Evolutionary conservation across 768 basidiomycete genomes (phyloP), one percentile per base, ranked within the genome.

Genomic region (Lyophyllum shimeji): DNA sequence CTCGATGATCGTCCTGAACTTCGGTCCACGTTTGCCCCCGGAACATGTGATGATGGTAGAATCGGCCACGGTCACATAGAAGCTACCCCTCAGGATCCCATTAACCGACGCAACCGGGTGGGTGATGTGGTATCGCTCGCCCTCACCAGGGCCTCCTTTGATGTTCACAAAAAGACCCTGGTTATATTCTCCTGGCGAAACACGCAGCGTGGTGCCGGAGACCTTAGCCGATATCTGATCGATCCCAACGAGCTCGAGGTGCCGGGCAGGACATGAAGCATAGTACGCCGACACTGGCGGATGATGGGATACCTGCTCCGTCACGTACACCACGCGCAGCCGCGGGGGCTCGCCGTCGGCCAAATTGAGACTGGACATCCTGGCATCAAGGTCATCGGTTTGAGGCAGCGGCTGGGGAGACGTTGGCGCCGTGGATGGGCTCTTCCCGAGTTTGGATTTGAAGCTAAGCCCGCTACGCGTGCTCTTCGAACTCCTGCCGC

Each of bases 251-350:
- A 90, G 77, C 59, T 90, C 86, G 40, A 95, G 66, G 27, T 82
- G 82, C 23, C 85, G 82, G 40, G 83, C 74, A 0, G 95, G 93
- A 69, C 92, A 95, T 3, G 74, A 59, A 7, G 89, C 92, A 59
- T 85, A 86, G 66, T 86, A 96, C 0, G 90, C 86, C 0, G 93
- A 96, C 27, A 98, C 84, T 2, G 97, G 97, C 0, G 97, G 97
- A 65, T 99, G 97, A 72, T 99, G 97, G 1, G 92, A 97, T 46
- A 98, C 86, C 71, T 97, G 95, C 69, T 97, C 95, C 13, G 94
- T 96, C 46, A 95, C 72, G 69, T 83, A 96, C 6, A 84, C 82
- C 43, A 95, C 83, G 31, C 93, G 88, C 15, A 67, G 48, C 4
- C 54, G 66, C 11, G 59, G 46, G 1, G 59, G 9, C 29, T 57